phyloP scores from a whole-genome alignment of 2,329 filamentous ascomycete genomes.

The Aspergillus chevalieri region DNA sequence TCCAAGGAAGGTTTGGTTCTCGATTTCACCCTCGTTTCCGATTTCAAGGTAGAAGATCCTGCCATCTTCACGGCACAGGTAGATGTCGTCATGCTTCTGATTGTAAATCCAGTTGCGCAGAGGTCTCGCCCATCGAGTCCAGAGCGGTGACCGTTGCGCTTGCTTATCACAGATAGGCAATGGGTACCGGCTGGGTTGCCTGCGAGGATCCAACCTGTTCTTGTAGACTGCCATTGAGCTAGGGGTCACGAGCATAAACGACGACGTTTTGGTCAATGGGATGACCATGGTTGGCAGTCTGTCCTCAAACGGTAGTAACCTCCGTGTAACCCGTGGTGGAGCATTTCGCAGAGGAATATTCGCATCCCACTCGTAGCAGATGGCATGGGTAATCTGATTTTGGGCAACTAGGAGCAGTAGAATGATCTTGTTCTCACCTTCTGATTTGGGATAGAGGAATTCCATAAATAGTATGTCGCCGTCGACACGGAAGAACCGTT shows the following conservation, averaged over 20 bases:
- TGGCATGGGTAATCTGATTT: slow-evolving; percentile 41
- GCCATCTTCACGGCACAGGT: slow-evolving; percentile 83
- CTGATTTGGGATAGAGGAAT: slow-evolving; percentile 67
- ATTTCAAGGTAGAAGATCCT: slow-evolving; percentile 67
- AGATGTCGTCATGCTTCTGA: slow-evolving; percentile 67
- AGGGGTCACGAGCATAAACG: slow-evolving; percentile 64
- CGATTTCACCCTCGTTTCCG: slow-evolving; percentile 49
- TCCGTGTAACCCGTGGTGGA: slow-evolving; percentile 23
- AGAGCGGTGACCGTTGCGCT: slow-evolving; percentile 49
- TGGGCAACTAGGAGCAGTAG: slow-evolving; percentile 58
- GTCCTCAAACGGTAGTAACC: slow-evolving; percentile 28
- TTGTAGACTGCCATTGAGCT: slow-evolving; percentile 48
- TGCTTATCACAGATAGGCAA: slow-evolving; percentile 21
- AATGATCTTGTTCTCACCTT: slow-evolving; percentile 66
- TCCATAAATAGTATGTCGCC: slow-evolving; percentile 81
- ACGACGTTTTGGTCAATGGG: slow-evolving; percentile 63
- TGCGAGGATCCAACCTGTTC: slow-evolving; percentile 30
- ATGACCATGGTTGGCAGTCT: slow-evolving; percentile 64
- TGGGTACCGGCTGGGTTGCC: slow-evolving; percentile 23
- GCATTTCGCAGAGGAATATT: slow-evolving; percentile 19
- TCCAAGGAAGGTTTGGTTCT: slow-evolving; percentile 55
- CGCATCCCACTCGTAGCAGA: slow-evolving; percentile 52
- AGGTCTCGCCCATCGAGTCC: slow-evolving; percentile 80
- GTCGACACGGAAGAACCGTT: slow-evolving; percentile 49
- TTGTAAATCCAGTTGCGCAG: slow-evolving; percentile 59